Conservation (phyloP, 805 yeast genomes). For the Pichia californica region DNA sequence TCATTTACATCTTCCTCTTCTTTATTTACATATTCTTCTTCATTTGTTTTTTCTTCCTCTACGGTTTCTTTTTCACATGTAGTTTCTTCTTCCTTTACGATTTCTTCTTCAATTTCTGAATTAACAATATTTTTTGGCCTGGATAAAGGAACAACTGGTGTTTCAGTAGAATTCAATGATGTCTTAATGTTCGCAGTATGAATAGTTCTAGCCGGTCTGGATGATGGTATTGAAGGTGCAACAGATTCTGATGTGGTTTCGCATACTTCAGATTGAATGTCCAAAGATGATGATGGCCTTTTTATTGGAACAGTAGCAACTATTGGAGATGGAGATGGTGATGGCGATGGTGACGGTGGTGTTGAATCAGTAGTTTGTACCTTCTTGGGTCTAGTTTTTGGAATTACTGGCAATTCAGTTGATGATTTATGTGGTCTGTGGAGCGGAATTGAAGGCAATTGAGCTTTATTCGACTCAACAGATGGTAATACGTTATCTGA, state of each 20-base stretch:
- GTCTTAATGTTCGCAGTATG: too few relatives aligned
- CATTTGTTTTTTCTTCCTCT: background rate
- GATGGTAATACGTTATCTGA: too few relatives aligned
- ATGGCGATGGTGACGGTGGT: background rate
- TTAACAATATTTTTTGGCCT: slow-evolving; percentile 17
- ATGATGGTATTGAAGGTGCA: too few relatives aligned
- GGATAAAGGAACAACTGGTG: slow-evolving; percentile 14
- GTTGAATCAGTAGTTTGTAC: background rate
- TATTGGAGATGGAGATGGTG: background rate
- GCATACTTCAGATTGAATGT: too few relatives aligned
- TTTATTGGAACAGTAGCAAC: background rate
- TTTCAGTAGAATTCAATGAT: too few relatives aligned
- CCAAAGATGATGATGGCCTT: too few relatives aligned
- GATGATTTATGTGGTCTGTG: slow-evolving; percentile 5
- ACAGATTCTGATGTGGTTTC: too few relatives aligned
- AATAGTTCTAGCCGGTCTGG: too few relatives aligned
- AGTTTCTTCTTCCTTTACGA: background rate
- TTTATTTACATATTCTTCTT: background rate
- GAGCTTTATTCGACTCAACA: too few relatives aligned
- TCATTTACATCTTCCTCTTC: slow-evolving; percentile 1
- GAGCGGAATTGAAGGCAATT: background rate
- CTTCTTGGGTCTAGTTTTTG: slow-evolving; percentile 2
- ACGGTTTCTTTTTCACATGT: background rate
- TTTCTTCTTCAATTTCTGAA: too few relatives aligned
- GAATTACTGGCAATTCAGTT: background rate